Evolutionary conservation across 345 rosid genomes (phyloP).

Genomic region (Eutrema yunnanense): DNA sequence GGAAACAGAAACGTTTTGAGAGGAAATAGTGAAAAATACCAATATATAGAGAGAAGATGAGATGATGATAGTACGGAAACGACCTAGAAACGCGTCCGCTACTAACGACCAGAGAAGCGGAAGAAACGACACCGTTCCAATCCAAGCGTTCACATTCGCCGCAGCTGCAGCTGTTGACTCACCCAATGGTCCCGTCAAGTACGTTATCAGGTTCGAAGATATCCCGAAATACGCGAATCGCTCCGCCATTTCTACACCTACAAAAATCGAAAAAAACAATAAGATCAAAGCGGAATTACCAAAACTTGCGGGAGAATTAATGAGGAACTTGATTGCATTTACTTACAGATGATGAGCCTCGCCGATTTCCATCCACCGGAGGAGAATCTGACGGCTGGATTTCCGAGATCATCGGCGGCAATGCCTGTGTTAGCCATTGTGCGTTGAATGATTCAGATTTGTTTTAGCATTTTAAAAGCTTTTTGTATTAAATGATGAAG

Average conservation of each 20-base stretch:
- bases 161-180: slow-evolving; percentile 57
- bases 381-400: slow-evolving; percentile 21
- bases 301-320: neutral
- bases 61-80: slow-evolving; percentile 46
- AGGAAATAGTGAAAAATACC: slow-evolving; percentile 2
- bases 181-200: slow-evolving; percentile 57
- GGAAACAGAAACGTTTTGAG: neutral
- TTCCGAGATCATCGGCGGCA: neutral
- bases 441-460: too few relatives aligned
- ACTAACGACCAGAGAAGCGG: slow-evolving; percentile 57
- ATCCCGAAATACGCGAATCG: slow-evolving; percentile 50
- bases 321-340: neutral
- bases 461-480: too few relatives aligned
- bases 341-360: slow-evolving; percentile 34
- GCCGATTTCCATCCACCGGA: slow-evolving; percentile 49
- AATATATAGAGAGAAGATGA: slow-evolving; percentile 49
- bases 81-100: slow-evolving; percentile 56
- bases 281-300: neutral
- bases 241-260: slow-evolving; percentile 48
- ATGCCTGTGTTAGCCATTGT: neutral
- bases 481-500: too few relatives aligned
- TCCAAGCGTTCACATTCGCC: slow-evolving; percentile 54
- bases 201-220: slow-evolving; percentile 43
- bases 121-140: slow-evolving; percentile 44
- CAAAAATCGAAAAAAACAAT: neutral